Conservation (phyloP, 345 rosid genomes). For the Chamaenerion angustifolium region DNA sequence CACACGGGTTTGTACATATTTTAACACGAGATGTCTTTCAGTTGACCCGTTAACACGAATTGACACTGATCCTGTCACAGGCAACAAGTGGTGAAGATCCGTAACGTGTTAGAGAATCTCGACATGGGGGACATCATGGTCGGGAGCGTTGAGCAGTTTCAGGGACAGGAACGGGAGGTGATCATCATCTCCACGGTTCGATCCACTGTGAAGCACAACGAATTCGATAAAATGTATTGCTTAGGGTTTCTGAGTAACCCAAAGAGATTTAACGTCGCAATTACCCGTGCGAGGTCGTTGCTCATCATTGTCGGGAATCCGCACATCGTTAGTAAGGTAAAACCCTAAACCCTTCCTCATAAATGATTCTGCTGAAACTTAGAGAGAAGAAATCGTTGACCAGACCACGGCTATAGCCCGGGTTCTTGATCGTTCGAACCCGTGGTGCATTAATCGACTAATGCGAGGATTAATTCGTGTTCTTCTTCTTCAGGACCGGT, state of each 20-base stretch:
- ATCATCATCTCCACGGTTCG: constrained; percentile 51
- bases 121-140: constrained; percentile 39
- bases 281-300: constrained; percentile 40
- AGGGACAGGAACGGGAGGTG: constrained; percentile 51
- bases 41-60: too few relatives aligned
- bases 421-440: too few relatives aligned
- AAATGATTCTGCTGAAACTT: too few relatives aligned
- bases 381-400: too few relatives aligned
- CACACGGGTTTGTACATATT: too few relatives aligned
- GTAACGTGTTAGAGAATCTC: constrained; percentile 27
- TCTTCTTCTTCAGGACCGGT: constrained; percentile 20
- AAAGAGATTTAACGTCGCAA: constrained; percentile 43
- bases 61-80: not conserved
- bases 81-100: constrained; percentile 49
- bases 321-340: constrained; percentile 40
- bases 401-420: too few relatives aligned
- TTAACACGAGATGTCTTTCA: too few relatives aligned
- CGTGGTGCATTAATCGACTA: too few relatives aligned
- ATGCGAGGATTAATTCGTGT: too few relatives aligned
- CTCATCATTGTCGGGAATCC: constrained; percentile 44
- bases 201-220: constrained; percentile 39
- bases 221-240: constrained; percentile 25
- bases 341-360: not conserved
- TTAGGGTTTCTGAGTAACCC: constrained; percentile 49
- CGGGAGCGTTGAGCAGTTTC: constrained; percentile 65